Conservation (phyloP, 192 early-diverging fungal species). For the Dissophora globulifera region DNA sequence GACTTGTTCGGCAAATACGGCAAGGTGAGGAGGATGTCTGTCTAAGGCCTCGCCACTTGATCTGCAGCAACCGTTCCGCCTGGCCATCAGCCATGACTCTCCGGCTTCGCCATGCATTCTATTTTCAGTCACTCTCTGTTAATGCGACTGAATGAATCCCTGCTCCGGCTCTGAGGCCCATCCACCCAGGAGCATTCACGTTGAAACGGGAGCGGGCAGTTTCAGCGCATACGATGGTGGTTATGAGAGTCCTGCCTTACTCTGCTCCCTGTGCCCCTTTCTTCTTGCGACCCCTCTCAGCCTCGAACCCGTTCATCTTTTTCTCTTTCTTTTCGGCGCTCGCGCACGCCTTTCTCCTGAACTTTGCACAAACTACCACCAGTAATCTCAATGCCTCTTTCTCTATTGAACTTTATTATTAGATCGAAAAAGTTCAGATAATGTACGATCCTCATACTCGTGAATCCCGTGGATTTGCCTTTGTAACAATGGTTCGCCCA, state of each 20-base stretch:
- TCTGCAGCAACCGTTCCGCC: not conserved
- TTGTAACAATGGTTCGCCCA: constrained; percentile 75
- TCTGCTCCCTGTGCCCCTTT: constrained; percentile 1
- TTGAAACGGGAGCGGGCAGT: no score
- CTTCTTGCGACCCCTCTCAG: not conserved
- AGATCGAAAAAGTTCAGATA: constrained; percentile 75
- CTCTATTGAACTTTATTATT: not conserved
- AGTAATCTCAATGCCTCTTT: no score
- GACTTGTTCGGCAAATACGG: constrained; percentile 78
- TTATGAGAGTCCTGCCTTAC: not conserved
- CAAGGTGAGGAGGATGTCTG: constrained; percentile 67
- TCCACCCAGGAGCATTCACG: no score
- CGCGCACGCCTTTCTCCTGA: constrained; percentile 1
- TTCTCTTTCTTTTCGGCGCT: no score
- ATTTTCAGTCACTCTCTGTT: no score
- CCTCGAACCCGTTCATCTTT: not conserved
- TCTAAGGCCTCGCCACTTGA: no score
- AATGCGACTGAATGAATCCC: no score
- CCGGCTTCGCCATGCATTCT: no score
- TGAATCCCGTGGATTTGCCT: constrained; percentile 91
- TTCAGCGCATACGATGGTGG: not conserved
- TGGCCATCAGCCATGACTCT: no score
- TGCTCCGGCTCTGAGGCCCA: no score
- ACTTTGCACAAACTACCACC: not conserved
- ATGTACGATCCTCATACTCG: constrained; percentile 84